Base-by-base conservation (phyloP, 768 basidiomycete species). In the Exsudoporus frostii region DNA sequence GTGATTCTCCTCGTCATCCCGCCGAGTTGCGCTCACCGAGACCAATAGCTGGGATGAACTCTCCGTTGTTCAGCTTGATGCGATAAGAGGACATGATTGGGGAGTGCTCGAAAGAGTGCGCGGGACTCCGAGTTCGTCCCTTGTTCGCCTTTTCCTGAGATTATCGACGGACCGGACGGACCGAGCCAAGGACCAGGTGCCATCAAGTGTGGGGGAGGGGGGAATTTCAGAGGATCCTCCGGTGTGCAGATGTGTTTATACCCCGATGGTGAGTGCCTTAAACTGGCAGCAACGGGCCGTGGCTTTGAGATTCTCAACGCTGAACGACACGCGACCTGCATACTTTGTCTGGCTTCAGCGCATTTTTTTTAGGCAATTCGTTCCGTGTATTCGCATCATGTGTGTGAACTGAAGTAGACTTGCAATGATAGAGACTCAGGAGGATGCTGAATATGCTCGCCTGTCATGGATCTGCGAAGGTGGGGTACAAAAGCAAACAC, bases 41-140 rank as follows among this genome's bases (percentile, higher is more conserved):
- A 17, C 82, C 83, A 41, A 85, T 64, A 19, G 74, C 72, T 44
- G 83, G 83, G 55, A 85, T 83, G 41, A 76, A 73, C 25, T 64
- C 56, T 41, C 80, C 82, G 59, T 78, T 82, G 74, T 85, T 87
- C 49, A 90, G 78, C 63, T 80, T 79, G 66, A 86, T 73, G 15
- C 61, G 74, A 24, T 77, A 80, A 29, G 70, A 68, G 30, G 71
- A 51, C 74, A 76, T 76, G 54, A 19, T 38, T 46, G 42, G 19
- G n/a, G 22, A 27, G 14, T 8, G 29, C 9, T 30, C 29, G 22
- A 49, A 49, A 53, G 51, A 38, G 43, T 37, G 45, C 20, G 42
- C 32, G 49, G 38, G 38, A 40, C 32, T 36, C 43, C 38, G 51
- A 19, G 37, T 34, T 37, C 33, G 10, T 33, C 19, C 20, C 33